A percentile compares a stretch with the other conserved stretches of the same genome.
phyloP scores from a whole-genome alignment of 2,329 filamentous ascomycete genomes.

The Pseudogymnoascus sp. region DNA sequence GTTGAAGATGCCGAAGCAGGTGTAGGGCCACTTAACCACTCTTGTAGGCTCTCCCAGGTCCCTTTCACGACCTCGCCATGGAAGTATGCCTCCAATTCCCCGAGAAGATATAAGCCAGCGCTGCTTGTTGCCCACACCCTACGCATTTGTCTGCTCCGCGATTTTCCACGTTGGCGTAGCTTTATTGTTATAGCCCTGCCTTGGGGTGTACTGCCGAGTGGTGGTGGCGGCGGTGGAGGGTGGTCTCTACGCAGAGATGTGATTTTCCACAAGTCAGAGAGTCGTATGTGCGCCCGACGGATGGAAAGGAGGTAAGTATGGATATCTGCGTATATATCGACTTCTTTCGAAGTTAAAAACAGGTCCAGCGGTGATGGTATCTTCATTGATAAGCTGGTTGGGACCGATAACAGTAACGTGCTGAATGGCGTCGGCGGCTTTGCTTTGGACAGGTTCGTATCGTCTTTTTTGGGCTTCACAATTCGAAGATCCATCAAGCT shows the following conservation, averaged over 20 bases:
- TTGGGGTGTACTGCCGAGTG: slow-evolving; percentile 51
- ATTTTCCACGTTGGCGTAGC: slow-evolving; percentile 56
- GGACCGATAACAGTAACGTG: slow-evolving; percentile 73
- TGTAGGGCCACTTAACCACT: slow-evolving; percentile 53
- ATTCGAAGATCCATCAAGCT: slow-evolving; percentile 64
- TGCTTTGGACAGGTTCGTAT: slow-evolving; percentile 26
- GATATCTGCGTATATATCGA: slow-evolving; percentile 74
- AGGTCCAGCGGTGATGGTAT: slow-evolving; percentile 77
- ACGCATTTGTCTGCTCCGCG: slow-evolving; percentile 61
- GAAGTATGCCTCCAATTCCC: slow-evolving; percentile 79
- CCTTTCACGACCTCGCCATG: slow-evolving; percentile 81
- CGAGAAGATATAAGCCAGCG: slow-evolving; percentile 80
- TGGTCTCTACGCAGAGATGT: slow-evolving; percentile 70
- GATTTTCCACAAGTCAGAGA: slow-evolving; percentile 82
- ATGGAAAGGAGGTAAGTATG: slow-evolving; percentile 83
- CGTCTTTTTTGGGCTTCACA: slow-evolving; percentile 38
- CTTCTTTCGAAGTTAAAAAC: slow-evolving; percentile 69
- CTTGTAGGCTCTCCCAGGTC: slow-evolving; percentile 71
- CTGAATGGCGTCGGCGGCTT: slow-evolving; percentile 49
- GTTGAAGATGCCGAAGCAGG: slow-evolving; percentile 14
- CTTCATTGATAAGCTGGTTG: slow-evolving; percentile 62
- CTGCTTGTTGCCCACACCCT: slow-evolving; percentile 85
- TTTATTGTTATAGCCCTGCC: slow-evolving; percentile 53
- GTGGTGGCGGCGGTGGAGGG: slow-evolving; percentile 61
- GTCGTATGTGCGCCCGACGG: slow-evolving; percentile 73